Evolutionary conservation across 768 basidiomycete species (phyloP).

Genomic region (Tulasnella sp.): DNA sequence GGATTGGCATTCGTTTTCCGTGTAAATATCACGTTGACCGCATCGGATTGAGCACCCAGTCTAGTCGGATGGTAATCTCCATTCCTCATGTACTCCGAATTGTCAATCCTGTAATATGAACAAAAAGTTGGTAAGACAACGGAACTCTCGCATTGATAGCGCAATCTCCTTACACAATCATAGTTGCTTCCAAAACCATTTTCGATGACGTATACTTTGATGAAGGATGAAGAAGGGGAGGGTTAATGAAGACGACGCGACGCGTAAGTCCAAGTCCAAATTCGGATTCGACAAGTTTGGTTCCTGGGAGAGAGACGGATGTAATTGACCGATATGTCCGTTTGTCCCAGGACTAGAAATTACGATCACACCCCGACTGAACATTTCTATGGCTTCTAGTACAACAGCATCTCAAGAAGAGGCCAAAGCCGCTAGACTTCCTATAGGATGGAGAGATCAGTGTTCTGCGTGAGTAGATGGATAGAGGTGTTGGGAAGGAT

Average conservation of each 20-base stretch:
- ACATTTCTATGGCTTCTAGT: constrained; percentile 2
- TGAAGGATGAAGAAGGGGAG: not conserved
- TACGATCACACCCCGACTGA: not conserved
- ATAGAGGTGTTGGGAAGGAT: not conserved
- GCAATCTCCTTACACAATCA: constrained; percentile 48
- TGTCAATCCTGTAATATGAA: constrained; percentile 49
- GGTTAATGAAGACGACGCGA: constrained; percentile 1
- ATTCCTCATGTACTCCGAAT: constrained; percentile 94
- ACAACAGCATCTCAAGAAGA: constrained; percentile 67
- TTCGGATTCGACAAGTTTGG: not conserved
- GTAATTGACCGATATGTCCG: not conserved
- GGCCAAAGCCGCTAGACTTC: constrained; percentile 60
- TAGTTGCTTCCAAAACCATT: constrained; percentile 96
- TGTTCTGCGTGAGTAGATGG: constrained; percentile 68
- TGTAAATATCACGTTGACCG: constrained; percentile 78
- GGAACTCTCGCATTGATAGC: constrained; percentile 8
- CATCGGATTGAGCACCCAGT: constrained; percentile 84
- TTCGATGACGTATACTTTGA: not conserved
- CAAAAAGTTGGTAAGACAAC: not conserved
- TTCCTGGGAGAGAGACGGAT: not conserved
- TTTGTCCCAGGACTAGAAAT: not conserved
- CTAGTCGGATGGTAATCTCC: constrained; percentile 81
- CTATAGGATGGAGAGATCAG: constrained; percentile 74
- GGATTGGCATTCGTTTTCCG: constrained; percentile 93
- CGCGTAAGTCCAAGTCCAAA: constrained; percentile 14